phyloP scores from a whole-genome alignment of 495 filamentous ascomycete species.

The Podospora fimiseda region DNA sequence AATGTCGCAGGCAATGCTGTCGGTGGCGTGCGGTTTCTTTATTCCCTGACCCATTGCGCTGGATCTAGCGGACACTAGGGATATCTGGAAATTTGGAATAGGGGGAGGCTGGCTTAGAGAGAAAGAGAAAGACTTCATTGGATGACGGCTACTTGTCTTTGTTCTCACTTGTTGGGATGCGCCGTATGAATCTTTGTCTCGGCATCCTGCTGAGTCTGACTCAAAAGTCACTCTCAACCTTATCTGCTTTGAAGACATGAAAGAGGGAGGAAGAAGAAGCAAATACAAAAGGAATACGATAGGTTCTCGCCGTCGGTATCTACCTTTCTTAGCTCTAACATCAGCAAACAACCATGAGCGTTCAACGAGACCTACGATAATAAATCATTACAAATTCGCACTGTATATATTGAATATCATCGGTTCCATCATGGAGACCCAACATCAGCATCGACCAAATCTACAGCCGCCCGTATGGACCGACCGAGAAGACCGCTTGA shows the following conservation, averaged over 20 bases:
- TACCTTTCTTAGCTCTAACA: background rate
- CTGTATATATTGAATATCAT: background rate
- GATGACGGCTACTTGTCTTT: too few species aligned
- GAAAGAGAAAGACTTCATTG: too few species aligned
- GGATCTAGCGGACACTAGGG: background rate
- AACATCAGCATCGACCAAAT: constrained; percentile 8
- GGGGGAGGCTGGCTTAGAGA: background rate
- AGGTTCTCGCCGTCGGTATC: background rate
- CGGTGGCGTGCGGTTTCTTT: constrained; percentile 16
- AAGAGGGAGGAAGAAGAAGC: constrained; percentile 15
- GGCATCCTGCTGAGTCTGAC: constrained; percentile 17
- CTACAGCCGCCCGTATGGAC: too few species aligned
- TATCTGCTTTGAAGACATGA: constrained; percentile 16
- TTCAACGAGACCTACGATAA: too few species aligned
- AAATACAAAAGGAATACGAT: constrained; percentile 17
- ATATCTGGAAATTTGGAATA: background rate
- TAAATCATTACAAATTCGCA: background rate
- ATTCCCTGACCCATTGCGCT: background rate
- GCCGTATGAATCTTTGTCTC: constrained; percentile 24
- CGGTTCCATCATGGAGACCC: constrained; percentile 22
- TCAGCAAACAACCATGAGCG: background rate
- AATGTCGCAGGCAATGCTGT: constrained; percentile 7
- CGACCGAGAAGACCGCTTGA: too few species aligned
- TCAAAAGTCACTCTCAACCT: constrained; percentile 8
- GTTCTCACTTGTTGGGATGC: constrained; percentile 7